Base-by-base conservation (phyloP, 2,329 filamentous ascomycete species). In the Hortaea werneckii region DNA sequence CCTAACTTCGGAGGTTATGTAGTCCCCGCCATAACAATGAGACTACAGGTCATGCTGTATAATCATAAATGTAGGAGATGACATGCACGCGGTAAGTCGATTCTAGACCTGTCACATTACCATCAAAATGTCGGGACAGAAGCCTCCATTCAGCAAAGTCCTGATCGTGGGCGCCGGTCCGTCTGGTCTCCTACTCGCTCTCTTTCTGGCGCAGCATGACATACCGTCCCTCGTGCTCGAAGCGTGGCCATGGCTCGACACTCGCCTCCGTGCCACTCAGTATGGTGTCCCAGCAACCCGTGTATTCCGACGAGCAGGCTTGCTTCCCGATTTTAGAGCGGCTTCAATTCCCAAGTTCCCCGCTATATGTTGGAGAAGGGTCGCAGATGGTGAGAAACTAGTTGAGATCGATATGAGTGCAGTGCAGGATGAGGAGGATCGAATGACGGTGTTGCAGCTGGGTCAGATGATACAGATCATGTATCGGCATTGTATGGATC, bases 231-330 rank as follows among this genome's bases (percentile, higher is more conserved):
- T 48, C 32, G 46, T 61, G 39, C 57, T 54, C 44, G 55, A 61
- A 49, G 54, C 49, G 8, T 52, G 48, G 49, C 45, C 54, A 2
- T 44, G 47, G 12, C 52, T 63, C 34, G 55, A 60, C 42, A 55
- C 57, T 5, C 62, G 63, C 5, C 66, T 68, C 10, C 62, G 67
- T 41, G 67, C 68, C 45, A 67, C 68, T 49, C 65, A 67, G 3
- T 68, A 71, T 47, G 63, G 67, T 47, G 65, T 67, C 6, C 60
- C 63, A 2, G 62, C 67, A 0, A 66, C 67, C 35, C 63, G 65
- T 0, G 62, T 68, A 9, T 61, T 70, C 46, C 56, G 60, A 0
- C 55, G 59, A 13, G 62, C 65, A 6, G 65, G 61, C 1, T 50
- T 70, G 2, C 54, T 68, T 12, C 56, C 62, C 0, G 63, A 66